Evolutionary conservation across 345 rosid species (phyloP).

Genomic region (Hypericum perforatum): DNA sequence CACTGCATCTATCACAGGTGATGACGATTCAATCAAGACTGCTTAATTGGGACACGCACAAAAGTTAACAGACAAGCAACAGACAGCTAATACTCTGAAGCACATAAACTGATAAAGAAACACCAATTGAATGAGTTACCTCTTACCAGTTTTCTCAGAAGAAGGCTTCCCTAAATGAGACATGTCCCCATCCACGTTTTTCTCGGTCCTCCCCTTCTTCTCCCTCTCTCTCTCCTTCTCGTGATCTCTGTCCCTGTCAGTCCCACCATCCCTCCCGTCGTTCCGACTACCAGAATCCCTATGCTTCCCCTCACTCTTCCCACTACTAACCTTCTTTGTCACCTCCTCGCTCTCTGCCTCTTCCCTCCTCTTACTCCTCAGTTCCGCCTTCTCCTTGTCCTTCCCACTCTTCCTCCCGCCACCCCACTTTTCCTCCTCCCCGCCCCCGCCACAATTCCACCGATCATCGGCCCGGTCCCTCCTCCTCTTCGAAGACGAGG

Average conservation of each 20-base stretch:
- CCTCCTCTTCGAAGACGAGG: slow-evolving; percentile 51
- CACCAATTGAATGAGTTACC: slow-evolving; percentile 19
- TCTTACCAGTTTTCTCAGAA: slow-evolving; percentile 56
- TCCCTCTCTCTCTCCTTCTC: slow-evolving; percentile 10
- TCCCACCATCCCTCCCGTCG: slow-evolving; percentile 41
- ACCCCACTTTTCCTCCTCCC: slow-evolving; percentile 27
- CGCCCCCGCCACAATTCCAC: slow-evolving; percentile 53
- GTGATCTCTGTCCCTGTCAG: slow-evolving; percentile 19
- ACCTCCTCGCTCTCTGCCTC: slow-evolving; percentile 10
- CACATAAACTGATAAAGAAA: background rate
- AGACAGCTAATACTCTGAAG: slow-evolving; percentile 2
- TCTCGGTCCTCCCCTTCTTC: no score
- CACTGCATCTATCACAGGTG: no score
- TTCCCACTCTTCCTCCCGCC: slow-evolving; percentile 26
- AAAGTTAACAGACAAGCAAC: background rate
- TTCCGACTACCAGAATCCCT: slow-evolving; percentile 45
- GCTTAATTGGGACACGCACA: background rate
- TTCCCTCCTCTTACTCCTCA: slow-evolving; percentile 41
- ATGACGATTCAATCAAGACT: no score
- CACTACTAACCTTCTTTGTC: no score
- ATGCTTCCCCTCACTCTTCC: slow-evolving; percentile 55
- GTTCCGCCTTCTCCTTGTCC: slow-evolving; percentile 42
- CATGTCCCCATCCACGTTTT: slow-evolving; percentile 9
- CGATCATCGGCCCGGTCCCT: slow-evolving; percentile 58
- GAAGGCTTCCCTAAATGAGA: slow-evolving; percentile 30